Conservation (phyloP, 2,329 filamentous ascomycete genomes). For the Cladophialophora psammophila region DNA sequence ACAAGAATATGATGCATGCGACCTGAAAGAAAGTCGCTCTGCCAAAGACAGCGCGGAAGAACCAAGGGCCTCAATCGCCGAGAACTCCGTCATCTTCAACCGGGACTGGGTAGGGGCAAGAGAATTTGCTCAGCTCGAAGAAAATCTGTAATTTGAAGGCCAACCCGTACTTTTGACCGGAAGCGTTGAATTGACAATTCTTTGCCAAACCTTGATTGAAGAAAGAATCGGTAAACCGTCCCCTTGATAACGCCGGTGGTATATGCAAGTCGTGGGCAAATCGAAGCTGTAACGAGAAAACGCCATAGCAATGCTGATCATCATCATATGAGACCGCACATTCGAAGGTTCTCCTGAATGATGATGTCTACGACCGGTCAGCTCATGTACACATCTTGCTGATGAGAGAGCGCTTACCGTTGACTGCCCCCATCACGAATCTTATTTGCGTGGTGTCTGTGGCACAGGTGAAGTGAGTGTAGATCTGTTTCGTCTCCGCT, state of each 20-base stretch:
- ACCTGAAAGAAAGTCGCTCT: constrained; percentile 12
- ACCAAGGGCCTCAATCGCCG: constrained; percentile 7
- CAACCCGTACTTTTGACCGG: neutral
- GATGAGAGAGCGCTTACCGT: constrained; percentile 69
- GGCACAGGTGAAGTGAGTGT: constrained; percentile 98
- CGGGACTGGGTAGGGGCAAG: neutral
- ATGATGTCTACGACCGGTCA: constrained; percentile 83
- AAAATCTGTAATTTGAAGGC: constrained; percentile 5
- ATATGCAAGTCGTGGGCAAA: constrained; percentile 36
- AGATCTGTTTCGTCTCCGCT: constrained; percentile 99
- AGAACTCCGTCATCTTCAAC: constrained; percentile 5
- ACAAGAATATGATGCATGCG: constrained; percentile 19
- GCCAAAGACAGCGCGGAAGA: constrained; percentile 18
- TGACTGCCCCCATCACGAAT: constrained; percentile 99
- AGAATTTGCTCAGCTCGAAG: constrained; percentile 1
- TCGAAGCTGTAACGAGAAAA: constrained; percentile 25
- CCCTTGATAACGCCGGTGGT: constrained; percentile 32
- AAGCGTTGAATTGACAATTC: constrained; percentile 12
- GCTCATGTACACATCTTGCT: constrained; percentile 36
- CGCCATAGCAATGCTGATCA: constrained; percentile 18
- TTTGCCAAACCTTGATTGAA: constrained; percentile 7
- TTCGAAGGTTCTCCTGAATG: constrained; percentile 97
- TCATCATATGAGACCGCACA: constrained; percentile 87
- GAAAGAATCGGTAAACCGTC: constrained; percentile 16
- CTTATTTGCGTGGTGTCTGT: constrained; percentile 99